Base-by-base conservation (phyloP, 331 rosid species). In the Spiraea crenata region DNA sequence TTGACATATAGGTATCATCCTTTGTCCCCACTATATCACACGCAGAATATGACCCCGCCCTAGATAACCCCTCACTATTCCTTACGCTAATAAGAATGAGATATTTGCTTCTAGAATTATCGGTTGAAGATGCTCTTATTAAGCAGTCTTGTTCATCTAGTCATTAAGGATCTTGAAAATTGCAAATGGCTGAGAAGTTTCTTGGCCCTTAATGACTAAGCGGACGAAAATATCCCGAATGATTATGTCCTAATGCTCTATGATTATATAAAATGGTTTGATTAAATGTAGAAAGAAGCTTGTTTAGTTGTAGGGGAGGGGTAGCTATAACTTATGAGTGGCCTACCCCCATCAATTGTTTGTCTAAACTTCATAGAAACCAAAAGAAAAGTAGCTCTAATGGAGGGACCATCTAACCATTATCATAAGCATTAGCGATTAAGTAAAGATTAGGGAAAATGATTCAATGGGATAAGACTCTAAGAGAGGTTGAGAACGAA, bases 381-480 rank as follows among this genome's bases (percentile, higher is more conserved):
- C 37, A 59, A n/a, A 13, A 59, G 71, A 82, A 75, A 81, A 77
- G 88, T 85, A 80, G 77, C 82, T 79, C 79, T 83, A 86, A 80
- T 82, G 85, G 77, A 82, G 76, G 79, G 87, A 75, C 83, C 85
- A 81, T 71, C 78, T 25, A 25, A 25, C 31, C 82, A 80, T 82
- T 67, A 88, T 86, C 86, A 84, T 57, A 77, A 78, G 86, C 82
- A 84, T 82, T 86, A 81, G 79, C 81, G 74, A 88, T 77, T 85
- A 84, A 88, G 86, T 73, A 88, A 82, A 82, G 79, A 84, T 90
- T 84, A 83, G 73, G 74, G 76, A 48, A 76, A 84, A 86, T 86
- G 84, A 86, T 89, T 84, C 90, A 66, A 80, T 67, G 79, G 67
- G 90, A 85, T 70, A 70, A 70, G 65, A 70, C 64, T 5, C 73